Conservation (phyloP, 2,329 filamentous ascomycete genomes). For the Ophiostoma perfectum region DNA sequence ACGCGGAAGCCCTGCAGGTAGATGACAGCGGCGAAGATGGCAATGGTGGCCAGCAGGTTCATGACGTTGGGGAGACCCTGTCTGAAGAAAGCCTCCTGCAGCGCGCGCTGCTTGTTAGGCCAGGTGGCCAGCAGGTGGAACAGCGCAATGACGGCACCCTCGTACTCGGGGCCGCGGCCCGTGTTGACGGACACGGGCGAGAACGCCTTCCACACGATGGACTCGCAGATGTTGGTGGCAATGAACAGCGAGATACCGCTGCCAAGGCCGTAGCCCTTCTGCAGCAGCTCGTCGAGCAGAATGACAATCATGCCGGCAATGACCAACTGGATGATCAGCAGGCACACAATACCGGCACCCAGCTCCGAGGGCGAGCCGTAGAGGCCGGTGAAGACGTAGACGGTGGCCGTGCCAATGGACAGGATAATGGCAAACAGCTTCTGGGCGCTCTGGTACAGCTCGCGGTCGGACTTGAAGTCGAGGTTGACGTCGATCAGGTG, state of each 20-base stretch:
- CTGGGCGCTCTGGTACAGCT: slow-evolving; percentile 99
- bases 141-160: slow-evolving; percentile 94
- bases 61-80: slow-evolving; percentile 99
- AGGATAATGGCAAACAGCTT: slow-evolving; percentile 98
- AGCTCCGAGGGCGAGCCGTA: slow-evolving; percentile 96
- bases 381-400: slow-evolving; percentile 96
- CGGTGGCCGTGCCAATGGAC: slow-evolving; percentile 93
- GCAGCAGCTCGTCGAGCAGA: slow-evolving; percentile 95
- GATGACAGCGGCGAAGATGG: slow-evolving; percentile 95
- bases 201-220: slow-evolving; percentile 99
- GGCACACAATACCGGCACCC: slow-evolving; percentile 94
- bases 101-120: slow-evolving; percentile 98
- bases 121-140: slow-evolving; percentile 98
- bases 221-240: slow-evolving; percentile 99
- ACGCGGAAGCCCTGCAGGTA: slow-evolving; percentile 99
- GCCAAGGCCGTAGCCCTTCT: slow-evolving; percentile 98
- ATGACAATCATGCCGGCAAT: slow-evolving; percentile 98
- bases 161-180: slow-evolving; percentile 96
- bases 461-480: slow-evolving; percentile 98
- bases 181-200: slow-evolving; percentile 99
- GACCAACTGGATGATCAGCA: slow-evolving; percentile 95
- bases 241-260: slow-evolving; percentile 99
- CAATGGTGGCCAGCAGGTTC: slow-evolving; percentile 89
- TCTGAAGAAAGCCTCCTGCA: slow-evolving; percentile 97
- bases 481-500: slow-evolving; percentile 99